phyloP scores from a whole-genome alignment of 1,284 basidiomycete genomes.

The Ceratobasidium sp. region DNA sequence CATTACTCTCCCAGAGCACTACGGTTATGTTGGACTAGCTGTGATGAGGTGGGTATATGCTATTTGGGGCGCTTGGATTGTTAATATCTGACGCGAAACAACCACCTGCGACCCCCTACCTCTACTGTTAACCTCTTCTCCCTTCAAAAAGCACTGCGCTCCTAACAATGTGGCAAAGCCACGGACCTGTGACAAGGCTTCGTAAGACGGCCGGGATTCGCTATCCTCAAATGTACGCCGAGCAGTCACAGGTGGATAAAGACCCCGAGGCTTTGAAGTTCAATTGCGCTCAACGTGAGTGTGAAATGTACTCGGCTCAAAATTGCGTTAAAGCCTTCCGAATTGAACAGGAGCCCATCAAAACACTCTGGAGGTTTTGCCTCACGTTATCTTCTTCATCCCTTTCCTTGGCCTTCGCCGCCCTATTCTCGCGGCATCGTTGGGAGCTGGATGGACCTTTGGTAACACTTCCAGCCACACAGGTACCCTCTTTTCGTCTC shows the following conservation, averaged over 20 bases:
- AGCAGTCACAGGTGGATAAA: constrained; percentile 46
- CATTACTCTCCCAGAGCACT: constrained; percentile 46
- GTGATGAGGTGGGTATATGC: constrained; percentile 27
- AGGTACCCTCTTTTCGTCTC: background rate
- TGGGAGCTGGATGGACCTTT: constrained; percentile 31
- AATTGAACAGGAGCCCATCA: constrained; percentile 21
- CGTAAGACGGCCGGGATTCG: constrained; percentile 45
- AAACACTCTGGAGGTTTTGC: constrained; percentile 32
- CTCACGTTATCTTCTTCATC: constrained; percentile 24
- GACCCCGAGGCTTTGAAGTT: constrained; percentile 44
- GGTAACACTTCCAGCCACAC: background rate
- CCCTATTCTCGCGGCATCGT: constrained; percentile 29
- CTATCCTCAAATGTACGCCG: constrained; percentile 49
- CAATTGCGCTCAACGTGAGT: constrained; percentile 48
- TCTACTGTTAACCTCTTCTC: too few relatives aligned
- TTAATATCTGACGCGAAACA: background rate
- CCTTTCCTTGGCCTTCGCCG: constrained; percentile 35
- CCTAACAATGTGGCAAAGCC: constrained; percentile 20
- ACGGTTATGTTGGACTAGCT: constrained; percentile 45
- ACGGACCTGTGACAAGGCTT: constrained; percentile 4
- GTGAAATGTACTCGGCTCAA: too few relatives aligned
- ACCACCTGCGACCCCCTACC: too few relatives aligned
- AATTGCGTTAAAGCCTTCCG: too few relatives aligned
- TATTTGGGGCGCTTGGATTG: background rate
- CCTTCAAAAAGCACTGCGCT: constrained; percentile 34